Evolutionary conservation across 495 filamentous ascomycete species (phyloP).

Genomic region (Hyaloscypha bicolor): DNA sequence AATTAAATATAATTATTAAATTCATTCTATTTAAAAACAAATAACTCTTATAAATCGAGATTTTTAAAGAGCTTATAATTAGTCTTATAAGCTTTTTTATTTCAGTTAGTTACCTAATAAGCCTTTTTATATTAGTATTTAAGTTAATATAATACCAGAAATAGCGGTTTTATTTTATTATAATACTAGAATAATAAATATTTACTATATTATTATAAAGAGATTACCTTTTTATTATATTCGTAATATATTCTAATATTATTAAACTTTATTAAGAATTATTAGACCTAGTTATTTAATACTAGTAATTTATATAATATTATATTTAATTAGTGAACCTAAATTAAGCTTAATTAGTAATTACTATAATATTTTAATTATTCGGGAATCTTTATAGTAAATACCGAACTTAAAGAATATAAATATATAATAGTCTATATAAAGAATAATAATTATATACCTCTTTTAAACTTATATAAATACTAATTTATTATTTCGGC

Average conservation of each 20-base stretch:
- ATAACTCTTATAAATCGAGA: constrained; percentile 36
- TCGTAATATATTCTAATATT: constrained; percentile 32
- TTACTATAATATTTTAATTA: constrained; percentile 34
- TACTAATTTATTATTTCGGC: constrained; percentile 31
- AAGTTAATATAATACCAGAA: constrained; percentile 26
- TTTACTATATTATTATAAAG: constrained; percentile 30
- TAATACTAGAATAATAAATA: constrained; percentile 40
- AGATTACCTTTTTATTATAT: constrained; percentile 32
- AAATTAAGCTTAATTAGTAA: constrained; percentile 3
- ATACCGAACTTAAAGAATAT: constrained; percentile 30
- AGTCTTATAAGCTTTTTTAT: constrained; percentile 39
- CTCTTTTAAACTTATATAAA: constrained; percentile 33
- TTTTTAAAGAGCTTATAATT: constrained; percentile 42
- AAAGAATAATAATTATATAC: constrained; percentile 39
- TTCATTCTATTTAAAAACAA: constrained; percentile 37
- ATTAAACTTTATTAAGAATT: constrained; percentile 34
- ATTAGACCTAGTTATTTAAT: constrained; percentile 34
- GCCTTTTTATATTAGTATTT: constrained; percentile 30
- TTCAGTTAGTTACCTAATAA: constrained; percentile 38
- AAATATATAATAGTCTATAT: constrained; percentile 36
- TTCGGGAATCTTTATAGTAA: constrained; percentile 33
- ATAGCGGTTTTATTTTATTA: constrained; percentile 32
- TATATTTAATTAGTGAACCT: neutral
- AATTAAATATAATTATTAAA: constrained; percentile 36
- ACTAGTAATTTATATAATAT: constrained; percentile 29